phyloP scores from a whole-genome alignment of 2,329 filamentous ascomycete genomes.

The Dothistroma septosporum region DNA sequence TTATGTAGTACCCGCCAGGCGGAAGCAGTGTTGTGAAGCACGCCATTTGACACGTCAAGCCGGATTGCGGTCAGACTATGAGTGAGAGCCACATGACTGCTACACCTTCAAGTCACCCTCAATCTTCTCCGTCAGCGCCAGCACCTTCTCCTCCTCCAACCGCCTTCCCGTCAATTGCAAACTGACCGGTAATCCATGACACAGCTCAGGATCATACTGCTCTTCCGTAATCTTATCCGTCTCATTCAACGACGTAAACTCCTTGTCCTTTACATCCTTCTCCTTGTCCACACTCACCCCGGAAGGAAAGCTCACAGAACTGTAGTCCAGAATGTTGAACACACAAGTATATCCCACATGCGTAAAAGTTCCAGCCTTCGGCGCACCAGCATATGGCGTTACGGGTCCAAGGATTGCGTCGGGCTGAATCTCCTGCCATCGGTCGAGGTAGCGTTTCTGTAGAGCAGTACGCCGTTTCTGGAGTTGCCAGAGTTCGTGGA shows the following conservation, averaged over 20 bases:
- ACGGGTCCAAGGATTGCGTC: slow-evolving; percentile 47
- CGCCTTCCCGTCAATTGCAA: slow-evolving; percentile 33
- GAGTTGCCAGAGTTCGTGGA: slow-evolving; percentile 47
- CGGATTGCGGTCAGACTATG: background rate
- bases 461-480: slow-evolving; percentile 46
- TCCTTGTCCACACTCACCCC: slow-evolving; percentile 39
- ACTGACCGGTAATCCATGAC: slow-evolving; percentile 43
- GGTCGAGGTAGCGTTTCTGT: slow-evolving; percentile 41
- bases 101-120: slow-evolving; percentile 20
- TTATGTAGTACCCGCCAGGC: background rate
- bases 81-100: background rate
- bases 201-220: slow-evolving; percentile 33
- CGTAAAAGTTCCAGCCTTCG: slow-evolving; percentile 43
- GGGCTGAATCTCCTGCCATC: slow-evolving; percentile 40
- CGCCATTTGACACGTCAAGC: background rate
- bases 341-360: slow-evolving; percentile 44
- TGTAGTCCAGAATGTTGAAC: slow-evolving; percentile 48
- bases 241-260: slow-evolving; percentile 34
- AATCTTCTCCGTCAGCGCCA: slow-evolving; percentile 31
- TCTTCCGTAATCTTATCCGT: slow-evolving; percentile 38
- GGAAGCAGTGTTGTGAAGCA: background rate
- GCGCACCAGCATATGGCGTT: slow-evolving; percentile 41
- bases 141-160: slow-evolving; percentile 37
- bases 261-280: slow-evolving; percentile 32
- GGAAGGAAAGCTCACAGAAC: slow-evolving; percentile 43